These are phyloP conservation scores for Saprolegnia diclina DNA, from an alignment of 352 stramenopile species.

Conservation along the genomic window DNA sequence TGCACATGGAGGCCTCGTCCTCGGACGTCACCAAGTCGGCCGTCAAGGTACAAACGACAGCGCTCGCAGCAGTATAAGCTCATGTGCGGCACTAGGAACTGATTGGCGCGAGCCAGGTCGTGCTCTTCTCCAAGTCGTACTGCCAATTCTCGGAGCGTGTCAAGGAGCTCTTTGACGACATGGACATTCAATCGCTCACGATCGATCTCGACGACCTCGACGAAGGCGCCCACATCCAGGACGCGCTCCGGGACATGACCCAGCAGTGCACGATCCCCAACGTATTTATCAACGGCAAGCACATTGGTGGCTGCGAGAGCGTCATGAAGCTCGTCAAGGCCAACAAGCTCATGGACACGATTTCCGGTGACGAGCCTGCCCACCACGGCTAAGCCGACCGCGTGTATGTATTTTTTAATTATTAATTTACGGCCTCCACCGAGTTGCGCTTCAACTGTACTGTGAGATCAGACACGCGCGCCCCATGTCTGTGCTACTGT, in stretches of 20 bases:
- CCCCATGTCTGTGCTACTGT: not conserved
- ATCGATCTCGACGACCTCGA: constrained; percentile 68
- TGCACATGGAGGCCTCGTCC: constrained; percentile 7
- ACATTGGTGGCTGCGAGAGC: constrained; percentile 93
- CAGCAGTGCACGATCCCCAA: constrained; percentile 96
- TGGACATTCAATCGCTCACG: constrained; percentile 53
- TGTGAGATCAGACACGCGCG: not conserved
- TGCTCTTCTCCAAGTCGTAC: constrained; percentile 96
- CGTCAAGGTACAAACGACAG: not conserved
- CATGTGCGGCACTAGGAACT: constrained; percentile 4
- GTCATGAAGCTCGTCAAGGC: constrained; percentile 30
- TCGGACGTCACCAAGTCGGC: constrained; percentile 1
- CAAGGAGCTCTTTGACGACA: constrained; percentile 82
- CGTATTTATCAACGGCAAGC: constrained; percentile 96
- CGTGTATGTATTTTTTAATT: not conserved
- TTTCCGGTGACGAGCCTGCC: not conserved
- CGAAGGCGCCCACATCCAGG: constrained; percentile 89
- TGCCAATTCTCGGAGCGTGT: constrained; percentile 90
- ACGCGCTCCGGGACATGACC: constrained; percentile 84
- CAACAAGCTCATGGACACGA: constrained; percentile 26
- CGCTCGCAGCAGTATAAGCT: not conserved
- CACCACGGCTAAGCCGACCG: not conserved
- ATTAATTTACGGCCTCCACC: not conserved
- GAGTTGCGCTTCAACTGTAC: not conserved
- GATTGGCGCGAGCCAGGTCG: constrained; percentile 38